Conservation (phyloP, 2,329 filamentous ascomycete genomes). For the Capronia americana region DNA sequence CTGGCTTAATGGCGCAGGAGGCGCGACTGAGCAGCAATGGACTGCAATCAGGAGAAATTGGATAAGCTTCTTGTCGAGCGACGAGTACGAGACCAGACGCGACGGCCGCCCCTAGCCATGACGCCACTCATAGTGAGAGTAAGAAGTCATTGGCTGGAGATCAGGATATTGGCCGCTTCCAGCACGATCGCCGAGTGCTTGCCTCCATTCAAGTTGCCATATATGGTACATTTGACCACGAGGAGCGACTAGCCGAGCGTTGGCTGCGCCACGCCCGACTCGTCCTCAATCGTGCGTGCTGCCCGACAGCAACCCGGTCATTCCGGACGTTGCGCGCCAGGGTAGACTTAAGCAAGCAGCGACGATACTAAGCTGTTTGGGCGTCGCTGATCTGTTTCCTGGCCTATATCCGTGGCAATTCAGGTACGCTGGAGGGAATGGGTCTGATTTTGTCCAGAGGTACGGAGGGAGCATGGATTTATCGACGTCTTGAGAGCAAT, state of each 20-base stretch:
- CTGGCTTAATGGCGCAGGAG: neutral
- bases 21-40: neutral
- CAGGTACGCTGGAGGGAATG: neutral
- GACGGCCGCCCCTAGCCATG: neutral
- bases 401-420: neutral
- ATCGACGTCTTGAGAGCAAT: neutral
- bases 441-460: neutral
- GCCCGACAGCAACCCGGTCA: neutral
- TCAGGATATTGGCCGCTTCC: neutral
- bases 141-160: neutral
- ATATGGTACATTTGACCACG: neutral
- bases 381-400: neutral
- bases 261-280: neutral
- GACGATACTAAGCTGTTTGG: neutral
- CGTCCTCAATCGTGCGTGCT: neutral
- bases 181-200: neutral
- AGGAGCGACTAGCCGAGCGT: neutral
- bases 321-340: neutral
- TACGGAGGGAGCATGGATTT: neutral
- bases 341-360: neutral
- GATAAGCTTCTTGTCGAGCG: constrained; percentile 1
- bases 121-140: neutral
- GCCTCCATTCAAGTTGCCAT: neutral
- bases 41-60: neutral
- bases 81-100: neutral